Evolutionary conservation across 495 filamentous ascomycete genomes (phyloP).

Genomic region (Penicillium antarcticum): DNA sequence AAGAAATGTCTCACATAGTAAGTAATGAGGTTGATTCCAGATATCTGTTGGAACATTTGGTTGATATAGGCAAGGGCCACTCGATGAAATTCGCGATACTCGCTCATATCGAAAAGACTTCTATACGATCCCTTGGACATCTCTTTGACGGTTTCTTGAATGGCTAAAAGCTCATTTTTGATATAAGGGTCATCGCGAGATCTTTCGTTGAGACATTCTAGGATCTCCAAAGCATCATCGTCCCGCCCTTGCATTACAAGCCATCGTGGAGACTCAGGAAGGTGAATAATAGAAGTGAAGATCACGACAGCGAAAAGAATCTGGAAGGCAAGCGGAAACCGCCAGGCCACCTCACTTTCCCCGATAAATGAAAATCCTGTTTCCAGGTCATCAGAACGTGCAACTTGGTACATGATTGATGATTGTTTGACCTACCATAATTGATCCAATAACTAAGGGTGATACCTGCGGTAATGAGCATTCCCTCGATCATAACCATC

Average conservation of each 20-base stretch:
- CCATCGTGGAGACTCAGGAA: conserved; percentile 73
- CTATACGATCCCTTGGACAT: conserved; percentile 55
- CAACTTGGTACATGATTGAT: too few relatives aligned
- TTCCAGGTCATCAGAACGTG: not conserved
- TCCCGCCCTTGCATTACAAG: conserved; percentile 62
- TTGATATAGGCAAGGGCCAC: conserved; percentile 61
- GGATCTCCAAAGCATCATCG: conserved; percentile 60
- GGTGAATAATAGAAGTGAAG: conserved; percentile 51
- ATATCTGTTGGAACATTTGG: conserved; percentile 51
- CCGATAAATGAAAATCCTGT: conserved; percentile 55
- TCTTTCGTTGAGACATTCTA: conserved; percentile 46
- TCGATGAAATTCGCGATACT: conserved; percentile 65
- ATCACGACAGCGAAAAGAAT: conserved; percentile 61
- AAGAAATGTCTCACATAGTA: conserved; percentile 57
- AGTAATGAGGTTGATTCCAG: conserved; percentile 68
- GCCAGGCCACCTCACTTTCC: conserved; percentile 57
- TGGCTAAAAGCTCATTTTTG: conserved; percentile 46
- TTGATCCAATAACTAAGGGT: conserved; percentile 71
- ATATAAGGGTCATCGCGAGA: conserved; percentile 48
- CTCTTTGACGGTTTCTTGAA: conserved; percentile 67
- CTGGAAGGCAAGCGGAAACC: conserved; percentile 73
- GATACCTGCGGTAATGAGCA: conserved; percentile 65
- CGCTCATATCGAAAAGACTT: conserved; percentile 47
- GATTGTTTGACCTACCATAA: conserved; percentile 41
- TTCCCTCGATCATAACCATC: conserved; percentile 72